Evolutionary conservation across 768 basidiomycete genomes (phyloP), one percentile per base, ranked within the genome.

Genomic region (Cubamyces sp.): DNA sequence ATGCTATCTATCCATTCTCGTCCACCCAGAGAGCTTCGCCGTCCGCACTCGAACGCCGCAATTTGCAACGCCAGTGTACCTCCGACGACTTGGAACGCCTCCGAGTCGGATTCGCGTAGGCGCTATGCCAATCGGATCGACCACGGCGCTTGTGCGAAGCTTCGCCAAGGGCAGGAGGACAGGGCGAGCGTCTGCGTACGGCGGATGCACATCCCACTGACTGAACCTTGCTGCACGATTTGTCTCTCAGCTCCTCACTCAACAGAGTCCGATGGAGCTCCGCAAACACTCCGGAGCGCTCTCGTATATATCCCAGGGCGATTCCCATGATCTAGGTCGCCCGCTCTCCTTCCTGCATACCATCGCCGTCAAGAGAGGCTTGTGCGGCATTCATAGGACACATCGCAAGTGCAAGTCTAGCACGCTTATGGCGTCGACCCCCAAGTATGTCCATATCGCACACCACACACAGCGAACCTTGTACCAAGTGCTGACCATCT

Each of bases 211-310:
- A 43, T 19, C 23, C 6, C 40, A 18, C 8, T 62, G 48, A 62
- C 41, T 16, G 40, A 50, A 58, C 34, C 50, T 19, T 37, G 23
- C 46, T 41, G 56, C 51, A 18, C 26, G 23, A 54, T 21, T 63
- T 53, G 25, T 52, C 51, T 43, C 51, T 58, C 45, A 57, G 62
- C 62, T 52, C 45, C 21, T 21, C 39, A 21, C 43, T 23, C 37
- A 19, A 48, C 51, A 16, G 40, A 58, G 62, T 63, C 62, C 62
- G 62, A 63, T 54, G 47, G 52, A 62, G 61, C 61, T 62, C 61
- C 61, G 61, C 61, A 21, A 18, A 53, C 45, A 39, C 42, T 23
- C 25, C 30, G 11, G 7, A 42, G 57, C 51, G 57, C 62, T 52
- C 49, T 41, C 26, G 34, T 43, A 51, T 62, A 62, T 56, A 56